Conservation (phyloP, 2,329 filamentous ascomycete species). For the Fusarium chuoi region DNA sequence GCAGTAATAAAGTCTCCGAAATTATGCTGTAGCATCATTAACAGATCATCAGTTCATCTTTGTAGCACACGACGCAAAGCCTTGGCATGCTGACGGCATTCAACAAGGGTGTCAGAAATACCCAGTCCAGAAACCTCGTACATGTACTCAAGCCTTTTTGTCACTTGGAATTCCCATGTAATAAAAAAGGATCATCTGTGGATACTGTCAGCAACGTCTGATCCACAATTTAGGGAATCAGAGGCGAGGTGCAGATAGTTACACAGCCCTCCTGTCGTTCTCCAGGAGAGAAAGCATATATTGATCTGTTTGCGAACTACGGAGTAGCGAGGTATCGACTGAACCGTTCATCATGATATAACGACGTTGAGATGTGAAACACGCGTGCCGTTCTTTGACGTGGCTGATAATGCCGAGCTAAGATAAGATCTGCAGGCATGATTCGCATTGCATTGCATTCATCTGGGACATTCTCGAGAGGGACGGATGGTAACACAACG, state of each 20-base stretch:
- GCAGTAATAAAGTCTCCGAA: neutral
- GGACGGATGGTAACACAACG: neutral
- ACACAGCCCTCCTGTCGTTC: constrained; percentile 3
- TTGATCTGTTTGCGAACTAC: neutral
- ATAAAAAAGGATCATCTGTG: constrained; percentile 11
- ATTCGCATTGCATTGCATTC: neutral
- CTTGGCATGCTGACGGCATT: constrained; percentile 4
- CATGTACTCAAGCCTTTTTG: accelerated
- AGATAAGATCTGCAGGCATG: constrained; percentile 3
- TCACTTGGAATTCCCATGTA: neutral
- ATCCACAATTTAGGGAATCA: constrained; percentile 17
- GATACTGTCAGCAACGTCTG: constrained; percentile 17
- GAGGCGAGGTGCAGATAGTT: constrained; percentile 28
- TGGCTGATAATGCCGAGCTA: neutral
- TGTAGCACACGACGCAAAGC: neutral
- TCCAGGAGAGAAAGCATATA: neutral
- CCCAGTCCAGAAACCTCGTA: accelerated
- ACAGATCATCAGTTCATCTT: neutral
- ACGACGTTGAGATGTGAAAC: constrained; percentile 5
- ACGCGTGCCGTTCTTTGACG: neutral
- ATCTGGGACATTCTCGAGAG: neutral
- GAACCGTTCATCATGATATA: neutral
- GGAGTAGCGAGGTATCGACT: neutral
- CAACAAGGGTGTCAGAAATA: neutral
- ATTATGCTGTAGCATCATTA: neutral